Conservation (phyloP, 495 filamentous ascomycete genomes). For the Tuber brumale region DNA sequence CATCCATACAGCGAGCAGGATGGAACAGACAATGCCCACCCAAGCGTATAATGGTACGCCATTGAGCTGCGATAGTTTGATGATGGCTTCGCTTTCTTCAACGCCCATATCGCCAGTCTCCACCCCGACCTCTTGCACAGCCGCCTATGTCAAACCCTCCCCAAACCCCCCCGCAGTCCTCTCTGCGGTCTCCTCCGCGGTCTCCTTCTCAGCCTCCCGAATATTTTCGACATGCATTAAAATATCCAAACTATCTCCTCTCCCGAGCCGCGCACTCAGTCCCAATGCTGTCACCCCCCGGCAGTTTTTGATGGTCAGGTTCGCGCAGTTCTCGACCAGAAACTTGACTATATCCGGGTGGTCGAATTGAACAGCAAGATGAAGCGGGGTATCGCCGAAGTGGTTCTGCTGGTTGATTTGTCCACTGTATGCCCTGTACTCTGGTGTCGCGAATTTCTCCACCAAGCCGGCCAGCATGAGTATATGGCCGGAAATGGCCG, state of each 20-base stretch:
- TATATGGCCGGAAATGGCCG: background rate
- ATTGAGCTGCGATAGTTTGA: background rate
- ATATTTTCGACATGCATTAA: background rate
- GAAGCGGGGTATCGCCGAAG: background rate
- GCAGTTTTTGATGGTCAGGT: constrained; percentile 7
- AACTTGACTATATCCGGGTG: background rate
- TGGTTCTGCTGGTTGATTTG: background rate
- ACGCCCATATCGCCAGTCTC: background rate
- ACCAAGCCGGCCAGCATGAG: background rate
- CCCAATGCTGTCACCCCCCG: constrained; percentile 42
- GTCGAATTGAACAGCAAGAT: background rate
- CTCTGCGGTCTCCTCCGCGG: constrained; percentile 42
- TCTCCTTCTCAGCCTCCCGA: constrained; percentile 60
- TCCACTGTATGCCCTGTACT: background rate
- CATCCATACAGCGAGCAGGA: no score
- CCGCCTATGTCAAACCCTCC: no score
- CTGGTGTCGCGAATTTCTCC: background rate
- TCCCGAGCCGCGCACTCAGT: constrained; percentile 62
- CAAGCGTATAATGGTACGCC: no score
- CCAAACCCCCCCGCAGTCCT: background rate
- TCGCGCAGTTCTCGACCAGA: background rate
- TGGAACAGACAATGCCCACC: no score
- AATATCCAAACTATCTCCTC: constrained; percentile 57
- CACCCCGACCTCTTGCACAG: background rate
- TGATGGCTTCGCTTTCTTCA: background rate